phyloP scores from a whole-genome alignment of 2,329 filamentous ascomycete genomes.

The Xylaria sp. region DNA sequence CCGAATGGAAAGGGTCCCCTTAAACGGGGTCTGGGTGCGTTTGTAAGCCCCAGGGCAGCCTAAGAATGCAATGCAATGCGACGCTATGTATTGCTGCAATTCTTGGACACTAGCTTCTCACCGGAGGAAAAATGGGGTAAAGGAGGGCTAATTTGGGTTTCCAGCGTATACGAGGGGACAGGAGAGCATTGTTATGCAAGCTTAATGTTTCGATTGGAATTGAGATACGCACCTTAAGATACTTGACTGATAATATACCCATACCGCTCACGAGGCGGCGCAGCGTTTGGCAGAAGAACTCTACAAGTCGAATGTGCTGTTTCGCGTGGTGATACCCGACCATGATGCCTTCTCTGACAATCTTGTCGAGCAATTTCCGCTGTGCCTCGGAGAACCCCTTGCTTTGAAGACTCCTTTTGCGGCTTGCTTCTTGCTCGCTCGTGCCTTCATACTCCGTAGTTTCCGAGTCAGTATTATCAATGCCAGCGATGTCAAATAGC shows the following conservation, averaged over 20 bases:
- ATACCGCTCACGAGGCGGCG: constrained; percentile 63
- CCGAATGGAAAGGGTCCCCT: constrained; percentile 10
- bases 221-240: constrained; percentile 67
- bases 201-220: background rate
- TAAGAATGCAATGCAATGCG: constrained; percentile 18
- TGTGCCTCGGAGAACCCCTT: constrained; percentile 42
- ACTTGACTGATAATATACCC: constrained; percentile 72
- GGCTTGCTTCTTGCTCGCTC: background rate
- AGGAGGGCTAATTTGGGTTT: background rate
- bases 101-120: background rate
- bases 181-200: background rate
- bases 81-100: background rate
- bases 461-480: constrained; percentile 25
- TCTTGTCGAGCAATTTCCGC: constrained; percentile 61
- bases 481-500: constrained; percentile 68
- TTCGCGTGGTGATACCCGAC: constrained; percentile 67
- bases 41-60: background rate
- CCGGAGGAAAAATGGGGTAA: background rate
- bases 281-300: constrained; percentile 65
- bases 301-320: constrained; percentile 67
- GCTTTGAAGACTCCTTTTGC: constrained; percentile 2
- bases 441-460: background rate
- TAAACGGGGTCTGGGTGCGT: background rate
- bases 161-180: background rate
- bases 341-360: constrained; percentile 67